Evolutionary conservation across 805 yeast species (phyloP).

Genomic region (Priceomyces castillae): DNA sequence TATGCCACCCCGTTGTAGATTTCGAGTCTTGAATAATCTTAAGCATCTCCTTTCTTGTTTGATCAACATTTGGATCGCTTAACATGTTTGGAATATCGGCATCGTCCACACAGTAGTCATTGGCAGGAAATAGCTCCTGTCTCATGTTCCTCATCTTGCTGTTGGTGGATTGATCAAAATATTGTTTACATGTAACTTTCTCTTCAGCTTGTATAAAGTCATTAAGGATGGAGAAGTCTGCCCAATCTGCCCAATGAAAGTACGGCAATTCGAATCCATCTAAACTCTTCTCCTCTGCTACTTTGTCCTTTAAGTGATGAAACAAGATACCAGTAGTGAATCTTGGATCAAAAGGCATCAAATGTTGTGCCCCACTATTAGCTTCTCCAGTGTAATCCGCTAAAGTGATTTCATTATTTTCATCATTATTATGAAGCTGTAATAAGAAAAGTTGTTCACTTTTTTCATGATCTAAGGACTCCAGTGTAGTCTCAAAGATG

Average conservation of each 20-base stretch:
- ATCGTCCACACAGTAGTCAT: conserved; percentile 25
- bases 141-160: conserved; percentile 9
- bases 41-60: conserved; percentile 5
- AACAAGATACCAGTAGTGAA: conserved; percentile 23
- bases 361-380: conserved; percentile 7
- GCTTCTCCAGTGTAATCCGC: conserved; percentile 13
- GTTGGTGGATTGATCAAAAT: conserved; percentile 16
- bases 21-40: conserved; percentile 7
- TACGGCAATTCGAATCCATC: conserved; percentile 13
- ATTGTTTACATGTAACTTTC: conserved; percentile 16
- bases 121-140: conserved; percentile 13
- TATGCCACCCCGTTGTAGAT: conserved; percentile 37
- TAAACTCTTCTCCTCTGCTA: conserved; percentile 2
- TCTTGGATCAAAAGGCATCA: conserved; percentile 27
- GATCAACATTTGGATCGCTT: conserved; percentile 4
- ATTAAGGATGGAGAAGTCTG: conserved; percentile 22
- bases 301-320: conserved; percentile 14
- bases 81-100: conserved; percentile 14
- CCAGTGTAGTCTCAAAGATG: neutral
- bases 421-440: conserved; percentile 7
- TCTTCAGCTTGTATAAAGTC: conserved; percentile 11
- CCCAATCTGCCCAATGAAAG: conserved; percentile 36
- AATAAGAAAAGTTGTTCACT: conserved; percentile 9
- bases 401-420: conserved; percentile 8
- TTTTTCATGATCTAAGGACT: conserved; percentile 6